phyloP scores from a whole-genome alignment of 768 basidiomycete genomes.

The Sarcodon sp. region DNA sequence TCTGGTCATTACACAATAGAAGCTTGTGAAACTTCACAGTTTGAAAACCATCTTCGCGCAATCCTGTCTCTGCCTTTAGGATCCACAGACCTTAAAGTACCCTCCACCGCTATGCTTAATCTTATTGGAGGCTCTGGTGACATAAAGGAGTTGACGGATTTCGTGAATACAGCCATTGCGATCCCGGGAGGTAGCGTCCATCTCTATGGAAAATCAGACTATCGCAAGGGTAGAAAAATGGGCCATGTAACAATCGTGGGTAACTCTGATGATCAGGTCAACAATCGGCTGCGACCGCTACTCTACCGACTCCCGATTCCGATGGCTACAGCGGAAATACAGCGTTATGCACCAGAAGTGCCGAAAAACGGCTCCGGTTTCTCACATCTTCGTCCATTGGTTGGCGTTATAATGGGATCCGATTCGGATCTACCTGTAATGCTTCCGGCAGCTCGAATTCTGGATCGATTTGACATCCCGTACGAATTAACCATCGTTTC shows the following conservation, averaged over 20 bases:
- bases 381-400: constrained; percentile 61
- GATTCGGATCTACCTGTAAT: constrained; percentile 96
- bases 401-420: constrained; percentile 96
- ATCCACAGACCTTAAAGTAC: constrained; percentile 77
- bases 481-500: constrained; percentile 95
- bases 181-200: constrained; percentile 74
- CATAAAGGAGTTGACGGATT: constrained; percentile 42
- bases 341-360: constrained; percentile 35
- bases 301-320: constrained; percentile 49
- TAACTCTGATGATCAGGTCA: constrained; percentile 63
- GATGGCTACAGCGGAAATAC: constrained; percentile 29
- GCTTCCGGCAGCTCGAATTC: constrained; percentile 75
- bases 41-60: constrained; percentile 92
- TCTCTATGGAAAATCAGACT: constrained; percentile 90
- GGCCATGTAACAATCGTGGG: constrained; percentile 91
- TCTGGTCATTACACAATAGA: constrained; percentile 99
- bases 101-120: constrained; percentile 88
- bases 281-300: constrained; percentile 57
- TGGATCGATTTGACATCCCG: constrained; percentile 72
- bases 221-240: constrained; percentile 90
- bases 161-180: constrained; percentile 46
- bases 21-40: constrained; percentile 93
- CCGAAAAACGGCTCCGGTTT: constrained; percentile 33
- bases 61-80: constrained; percentile 87
- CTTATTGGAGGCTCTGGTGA: constrained; percentile 73